Evolutionary conservation across 805 yeast species (phyloP).

Genomic region (Kuraishia piskuri): DNA sequence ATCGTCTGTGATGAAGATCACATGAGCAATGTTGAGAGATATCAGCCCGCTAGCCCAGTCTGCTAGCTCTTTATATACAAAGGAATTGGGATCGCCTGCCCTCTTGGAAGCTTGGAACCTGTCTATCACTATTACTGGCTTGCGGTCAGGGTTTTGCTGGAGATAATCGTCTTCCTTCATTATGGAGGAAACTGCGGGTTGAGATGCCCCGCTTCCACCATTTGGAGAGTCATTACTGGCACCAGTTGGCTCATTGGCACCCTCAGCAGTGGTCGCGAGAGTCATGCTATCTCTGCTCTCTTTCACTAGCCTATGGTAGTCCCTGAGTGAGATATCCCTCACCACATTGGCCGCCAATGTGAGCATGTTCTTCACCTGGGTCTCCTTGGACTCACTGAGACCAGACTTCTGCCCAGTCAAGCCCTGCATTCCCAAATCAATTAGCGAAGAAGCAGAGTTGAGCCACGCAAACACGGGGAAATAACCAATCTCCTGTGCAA

Average conservation of each 20-base stretch:
- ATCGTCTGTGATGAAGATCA: conserved; percentile 79
- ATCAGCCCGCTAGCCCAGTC: conserved; percentile 85
- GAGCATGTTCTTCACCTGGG: conserved; percentile 75
- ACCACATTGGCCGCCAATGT: conserved; percentile 65
- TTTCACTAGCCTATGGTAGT: conserved; percentile 26
- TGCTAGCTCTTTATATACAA: conserved; percentile 64
- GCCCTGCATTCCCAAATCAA: conserved; percentile 84
- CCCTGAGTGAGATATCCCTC: conserved; percentile 48
- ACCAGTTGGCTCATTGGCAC: conserved; percentile 18
- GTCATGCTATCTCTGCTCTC: conserved; percentile 12
- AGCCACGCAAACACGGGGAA: conserved; percentile 94
- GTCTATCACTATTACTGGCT: conserved; percentile 81
- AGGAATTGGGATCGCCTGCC: conserved; percentile 48
- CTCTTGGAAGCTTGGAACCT: conserved; percentile 51
- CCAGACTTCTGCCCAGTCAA: conserved; percentile 93
- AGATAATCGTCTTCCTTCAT: conserved; percentile 73
- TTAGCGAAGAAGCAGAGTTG: conserved; percentile 64
- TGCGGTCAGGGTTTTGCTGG: conserved; percentile 76
- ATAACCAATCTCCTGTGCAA: conserved; percentile 79
- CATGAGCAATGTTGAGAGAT: conserved; percentile 79
- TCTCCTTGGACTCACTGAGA: conserved; percentile 71
- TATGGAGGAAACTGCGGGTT: conserved; percentile 10
- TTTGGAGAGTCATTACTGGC: neutral
- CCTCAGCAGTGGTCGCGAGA: conserved; percentile 8
- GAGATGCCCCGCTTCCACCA: neutral